These are phyloP conservation scores for Cyclocybe aegerita DNA, from an alignment of 768 basidiomycete genomes.

Conservation along the genomic window DNA sequence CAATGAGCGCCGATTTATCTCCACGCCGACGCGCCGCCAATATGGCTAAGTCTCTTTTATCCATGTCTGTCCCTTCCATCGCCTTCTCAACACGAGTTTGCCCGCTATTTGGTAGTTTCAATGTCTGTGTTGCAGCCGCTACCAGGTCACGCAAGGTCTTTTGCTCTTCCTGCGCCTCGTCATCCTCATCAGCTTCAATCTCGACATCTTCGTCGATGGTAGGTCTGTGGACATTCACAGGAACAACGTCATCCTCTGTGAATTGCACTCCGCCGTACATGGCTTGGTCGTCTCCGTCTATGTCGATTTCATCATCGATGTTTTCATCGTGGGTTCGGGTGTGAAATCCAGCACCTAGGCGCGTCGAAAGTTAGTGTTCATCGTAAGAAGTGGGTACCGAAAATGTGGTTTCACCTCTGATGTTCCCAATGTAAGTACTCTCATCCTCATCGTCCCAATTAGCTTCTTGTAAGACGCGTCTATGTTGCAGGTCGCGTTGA, in stretches of 20 bases:
- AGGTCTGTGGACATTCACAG: conserved; percentile 22
- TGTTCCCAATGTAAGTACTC: conserved; percentile 44
- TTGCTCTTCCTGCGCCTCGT: conserved; percentile 28
- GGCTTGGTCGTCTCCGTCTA: conserved; percentile 74
- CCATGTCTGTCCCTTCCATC: conserved; percentile 39
- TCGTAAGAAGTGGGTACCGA: conserved; percentile 8
- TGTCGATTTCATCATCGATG: conserved; percentile 77
- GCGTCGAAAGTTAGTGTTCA: background rate
- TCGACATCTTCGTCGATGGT: conserved; percentile 36
- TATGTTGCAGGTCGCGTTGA: conserved; percentile 31
- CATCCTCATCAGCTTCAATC: conserved; percentile 37
- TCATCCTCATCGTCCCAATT: conserved; percentile 27
- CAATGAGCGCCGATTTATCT: conserved; percentile 46
- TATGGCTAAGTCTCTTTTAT: conserved; percentile 50
- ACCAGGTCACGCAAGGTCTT: conserved; percentile 52
- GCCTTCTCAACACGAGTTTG: conserved; percentile 38
- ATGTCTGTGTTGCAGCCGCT: conserved; percentile 44
- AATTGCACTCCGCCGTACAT: conserved; percentile 74
- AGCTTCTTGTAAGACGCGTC: conserved; percentile 26
- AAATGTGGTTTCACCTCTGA: conserved; percentile 37
- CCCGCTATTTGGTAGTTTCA: conserved; percentile 18
- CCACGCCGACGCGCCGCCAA: conserved; percentile 46
- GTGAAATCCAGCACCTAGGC: conserved; percentile 71
- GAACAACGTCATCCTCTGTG: conserved; percentile 68
- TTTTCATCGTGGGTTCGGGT: conserved; percentile 59